Conservation (phyloP, 2,329 filamentous ascomycete species). For the Fusarium anthophilum region DNA sequence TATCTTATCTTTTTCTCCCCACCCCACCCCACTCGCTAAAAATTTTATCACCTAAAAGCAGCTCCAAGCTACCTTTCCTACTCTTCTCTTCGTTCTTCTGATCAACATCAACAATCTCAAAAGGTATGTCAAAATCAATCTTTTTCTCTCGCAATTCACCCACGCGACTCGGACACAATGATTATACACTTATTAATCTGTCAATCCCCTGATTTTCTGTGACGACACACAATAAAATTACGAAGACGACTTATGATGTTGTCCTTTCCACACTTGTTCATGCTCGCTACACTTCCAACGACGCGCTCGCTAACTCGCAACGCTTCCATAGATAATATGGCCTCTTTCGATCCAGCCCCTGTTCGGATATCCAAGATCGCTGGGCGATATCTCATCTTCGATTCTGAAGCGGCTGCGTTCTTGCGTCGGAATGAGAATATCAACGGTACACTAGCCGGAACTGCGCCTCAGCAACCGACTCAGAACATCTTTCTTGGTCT, state of each 20-base stretch:
- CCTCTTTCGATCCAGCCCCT: conserved; percentile 46
- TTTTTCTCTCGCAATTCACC: neutral
- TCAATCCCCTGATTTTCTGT: conserved; percentile 66
- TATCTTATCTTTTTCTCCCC: conserved; percentile 19
- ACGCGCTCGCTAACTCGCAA: conserved; percentile 32
- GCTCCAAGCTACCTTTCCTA: conserved; percentile 12
- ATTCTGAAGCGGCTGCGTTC: conserved; percentile 80
- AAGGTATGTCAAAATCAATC: conserved; percentile 33
- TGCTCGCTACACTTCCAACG: conserved; percentile 5
- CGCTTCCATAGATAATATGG: conserved; percentile 35
- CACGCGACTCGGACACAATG: conserved; percentile 48
- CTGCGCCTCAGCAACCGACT: conserved; percentile 89
- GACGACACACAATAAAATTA: conserved; percentile 56
- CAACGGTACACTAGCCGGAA: conserved; percentile 86
- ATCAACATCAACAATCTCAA: conserved; percentile 28
- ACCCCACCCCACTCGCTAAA: conserved; percentile 37
- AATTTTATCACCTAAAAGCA: conserved; percentile 34
- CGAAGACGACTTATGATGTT: conserved; percentile 57
- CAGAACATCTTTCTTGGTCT: conserved; percentile 94
- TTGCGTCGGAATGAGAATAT: conserved; percentile 84
- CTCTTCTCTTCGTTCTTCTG: conserved; percentile 26
- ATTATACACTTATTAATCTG: conserved; percentile 65
- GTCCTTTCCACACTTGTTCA: conserved; percentile 16
- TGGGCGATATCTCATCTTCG: conserved; percentile 88
- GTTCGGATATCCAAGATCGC: conserved; percentile 85